Evolutionary conservation across 352 stramenopile species (phyloP).

Genomic region (Phytopythium aichiense): DNA sequence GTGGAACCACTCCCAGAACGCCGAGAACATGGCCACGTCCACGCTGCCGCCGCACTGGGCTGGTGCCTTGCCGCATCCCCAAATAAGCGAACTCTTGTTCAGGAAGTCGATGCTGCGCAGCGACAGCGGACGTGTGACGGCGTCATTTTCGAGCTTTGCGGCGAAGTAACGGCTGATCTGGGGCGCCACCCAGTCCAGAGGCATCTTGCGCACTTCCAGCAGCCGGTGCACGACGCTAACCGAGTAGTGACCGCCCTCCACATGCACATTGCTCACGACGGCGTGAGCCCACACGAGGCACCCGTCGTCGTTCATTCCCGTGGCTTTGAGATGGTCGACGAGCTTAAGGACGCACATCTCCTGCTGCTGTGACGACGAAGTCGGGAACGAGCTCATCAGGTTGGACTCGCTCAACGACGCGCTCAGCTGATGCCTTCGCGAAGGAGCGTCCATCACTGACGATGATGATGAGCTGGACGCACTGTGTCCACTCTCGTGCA

Average conservation of each 20-base stretch:
- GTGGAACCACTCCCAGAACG: conserved; percentile 76
- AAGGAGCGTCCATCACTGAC: neutral
- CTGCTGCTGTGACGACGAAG: conserved; percentile 31
- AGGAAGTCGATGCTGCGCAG: conserved; percentile 77
- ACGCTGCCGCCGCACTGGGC: conserved; percentile 36
- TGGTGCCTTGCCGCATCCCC: conserved; percentile 36
- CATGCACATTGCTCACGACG: conserved; percentile 37
- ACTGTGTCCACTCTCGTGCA: neutral
- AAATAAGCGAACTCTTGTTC: conserved; percentile 65
- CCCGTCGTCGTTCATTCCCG: conserved; percentile 42
- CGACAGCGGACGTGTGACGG: conserved; percentile 62
- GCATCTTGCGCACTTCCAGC: conserved; percentile 32
- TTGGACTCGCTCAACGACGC: conserved; percentile 35
- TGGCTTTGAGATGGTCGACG: conserved; percentile 38
- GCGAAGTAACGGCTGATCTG: conserved; percentile 79
- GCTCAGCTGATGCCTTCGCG: conserved; percentile 11
- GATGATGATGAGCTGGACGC: neutral
- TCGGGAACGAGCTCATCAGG: conserved; percentile 17
- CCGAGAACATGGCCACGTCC: conserved; percentile 60
- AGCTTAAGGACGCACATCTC: conserved; percentile 46
- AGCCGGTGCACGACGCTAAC: conserved; percentile 33
- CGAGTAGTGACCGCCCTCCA: conserved; percentile 16
- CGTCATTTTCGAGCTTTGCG: conserved; percentile 60
- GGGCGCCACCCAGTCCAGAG: conserved; percentile 59
- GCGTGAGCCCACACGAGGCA: conserved; percentile 66